phyloP scores from a whole-genome alignment of 352 stramenopile genomes.

The Aphanomyces invadans region DNA sequence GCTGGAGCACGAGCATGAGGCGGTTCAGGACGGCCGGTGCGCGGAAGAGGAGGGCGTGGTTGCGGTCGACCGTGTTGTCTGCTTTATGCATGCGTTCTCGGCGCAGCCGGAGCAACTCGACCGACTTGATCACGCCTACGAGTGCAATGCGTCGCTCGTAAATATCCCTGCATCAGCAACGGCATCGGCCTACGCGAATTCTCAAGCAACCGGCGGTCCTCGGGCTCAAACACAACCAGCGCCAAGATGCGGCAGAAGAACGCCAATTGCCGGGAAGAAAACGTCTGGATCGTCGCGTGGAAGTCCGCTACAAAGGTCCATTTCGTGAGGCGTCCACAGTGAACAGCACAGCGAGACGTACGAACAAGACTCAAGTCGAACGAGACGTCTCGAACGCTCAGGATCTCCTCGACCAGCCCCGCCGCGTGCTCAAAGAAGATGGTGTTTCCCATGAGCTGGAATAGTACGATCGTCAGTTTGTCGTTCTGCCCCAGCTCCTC shows the following conservation, averaged over 20 bases:
- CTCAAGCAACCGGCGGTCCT: slow-evolving; percentile 89
- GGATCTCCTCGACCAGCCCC: slow-evolving; percentile 88
- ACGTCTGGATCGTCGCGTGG: slow-evolving; percentile 79
- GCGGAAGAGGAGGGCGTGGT: slow-evolving; percentile 90
- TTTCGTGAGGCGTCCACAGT: no score
- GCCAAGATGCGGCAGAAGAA: slow-evolving; percentile 95
- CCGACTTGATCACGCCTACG: slow-evolving; percentile 88
- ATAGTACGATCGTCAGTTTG: slow-evolving; percentile 88
- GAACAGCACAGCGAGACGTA: slow-evolving; percentile 35
- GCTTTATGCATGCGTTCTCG: slow-evolving; percentile 63
- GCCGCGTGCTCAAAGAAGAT: slow-evolving; percentile 88
- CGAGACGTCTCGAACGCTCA: slow-evolving; percentile 75
- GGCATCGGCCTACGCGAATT: slow-evolving; percentile 54
- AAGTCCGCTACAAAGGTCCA: slow-evolving; percentile 83
- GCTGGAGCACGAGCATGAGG: slow-evolving; percentile 60
- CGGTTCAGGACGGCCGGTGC: slow-evolving; percentile 61
- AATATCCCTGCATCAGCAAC: slow-evolving; percentile 21
- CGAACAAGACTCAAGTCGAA: slow-evolving; percentile 73
- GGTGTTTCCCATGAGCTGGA: slow-evolving; percentile 85
- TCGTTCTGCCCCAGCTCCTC: slow-evolving; percentile 71
- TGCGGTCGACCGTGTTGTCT: slow-evolving; percentile 87
- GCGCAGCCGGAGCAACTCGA: slow-evolving; percentile 86
- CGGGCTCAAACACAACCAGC: slow-evolving; percentile 92
- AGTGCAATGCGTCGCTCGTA: no score
- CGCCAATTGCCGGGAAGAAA: slow-evolving; percentile 88